phyloP scores from a whole-genome alignment of 257 asterid genomes.

The Ligustrum vulgare region DNA sequence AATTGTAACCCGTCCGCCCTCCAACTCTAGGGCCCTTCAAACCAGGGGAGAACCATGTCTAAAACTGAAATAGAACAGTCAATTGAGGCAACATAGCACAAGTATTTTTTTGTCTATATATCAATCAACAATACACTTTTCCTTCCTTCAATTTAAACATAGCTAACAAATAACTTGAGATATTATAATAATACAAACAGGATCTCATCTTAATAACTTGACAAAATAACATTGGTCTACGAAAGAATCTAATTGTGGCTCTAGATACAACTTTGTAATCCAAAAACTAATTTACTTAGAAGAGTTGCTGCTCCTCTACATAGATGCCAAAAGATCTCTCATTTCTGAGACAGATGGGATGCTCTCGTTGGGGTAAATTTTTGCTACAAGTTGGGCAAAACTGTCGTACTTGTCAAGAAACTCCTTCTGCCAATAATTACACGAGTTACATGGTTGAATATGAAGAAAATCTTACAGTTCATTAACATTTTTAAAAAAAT shows the following conservation, averaged over 20 bases:
- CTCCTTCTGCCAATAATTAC: slow-evolving; percentile 61
- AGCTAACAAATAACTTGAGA: not conserved
- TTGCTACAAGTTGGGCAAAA: slow-evolving; percentile 76
- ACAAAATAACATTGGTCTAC: not conserved
- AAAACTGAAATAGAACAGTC: too few species aligned
- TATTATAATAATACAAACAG: not conserved
- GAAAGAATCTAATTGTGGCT: slow-evolving; percentile 27
- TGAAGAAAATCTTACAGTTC: not conserved
- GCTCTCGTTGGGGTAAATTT: slow-evolving; percentile 77
- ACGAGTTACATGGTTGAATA: not conserved
- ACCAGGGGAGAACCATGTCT: too few species aligned
- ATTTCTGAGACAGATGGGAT: slow-evolving; percentile 73
- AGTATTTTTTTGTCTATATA: too few species aligned
- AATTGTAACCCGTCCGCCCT: too few species aligned
- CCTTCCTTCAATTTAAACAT: too few species aligned
- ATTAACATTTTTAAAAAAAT: not conserved
- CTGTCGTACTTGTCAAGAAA: slow-evolving; percentile 87
- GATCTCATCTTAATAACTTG: not conserved
- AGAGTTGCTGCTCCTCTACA: slow-evolving; percentile 43
- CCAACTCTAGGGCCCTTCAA: too few species aligned
- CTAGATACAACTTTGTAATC: not conserved
- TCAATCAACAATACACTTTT: too few species aligned
- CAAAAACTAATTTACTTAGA: slow-evolving; percentile 8
- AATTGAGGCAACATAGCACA: too few species aligned
- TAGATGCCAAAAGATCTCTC: slow-evolving; percentile 70